These are phyloP conservation scores for Kalmusia sp. DNA, from an alignment of 2,329 filamentous ascomycete genomes.

Conservation along the genomic window DNA sequence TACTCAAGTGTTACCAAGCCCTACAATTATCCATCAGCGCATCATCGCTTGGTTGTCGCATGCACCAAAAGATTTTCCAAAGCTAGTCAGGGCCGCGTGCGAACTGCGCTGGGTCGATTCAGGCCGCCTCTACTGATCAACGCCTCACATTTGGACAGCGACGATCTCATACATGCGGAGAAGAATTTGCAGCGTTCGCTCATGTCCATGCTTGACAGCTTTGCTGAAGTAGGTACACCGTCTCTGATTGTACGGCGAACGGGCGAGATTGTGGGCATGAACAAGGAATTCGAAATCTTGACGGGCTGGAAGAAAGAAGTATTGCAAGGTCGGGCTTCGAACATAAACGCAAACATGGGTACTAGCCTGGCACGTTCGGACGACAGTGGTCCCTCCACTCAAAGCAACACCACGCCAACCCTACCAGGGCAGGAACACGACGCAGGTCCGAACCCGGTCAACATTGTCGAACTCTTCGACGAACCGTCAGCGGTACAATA, in stretches of 20 bases:
- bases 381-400: constrained; percentile 48
- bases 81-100: constrained; percentile 81
- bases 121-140: constrained; percentile 93
- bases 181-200: constrained; percentile 94
- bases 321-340: constrained; percentile 83
- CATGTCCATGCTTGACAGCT: constrained; percentile 90
- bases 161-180: constrained; percentile 96
- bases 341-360: constrained; percentile 83
- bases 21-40: constrained; percentile 88
- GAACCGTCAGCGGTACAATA: constrained; percentile 93
- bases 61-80: constrained; percentile 76
- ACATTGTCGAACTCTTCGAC: constrained; percentile 90
- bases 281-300: constrained; percentile 95
- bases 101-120: constrained; percentile 83
- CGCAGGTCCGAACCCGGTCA: constrained; percentile 73
- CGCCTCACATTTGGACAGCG: constrained; percentile 83
- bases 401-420: constrained; percentile 55
- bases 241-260: constrained; percentile 91
- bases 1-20: constrained; percentile 91
- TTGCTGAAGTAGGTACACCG: constrained; percentile 85
- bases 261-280: constrained; percentile 92
- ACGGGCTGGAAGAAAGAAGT: constrained; percentile 95
- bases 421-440: constrained; percentile 42
- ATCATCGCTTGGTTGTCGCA: constrained; percentile 88
- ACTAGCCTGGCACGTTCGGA: constrained; percentile 48